Evolutionary conservation across 202 grass and related monocot species (phyloP), one percentile per base, ranked within the genome.

Genomic region (Setaria italica): DNA sequence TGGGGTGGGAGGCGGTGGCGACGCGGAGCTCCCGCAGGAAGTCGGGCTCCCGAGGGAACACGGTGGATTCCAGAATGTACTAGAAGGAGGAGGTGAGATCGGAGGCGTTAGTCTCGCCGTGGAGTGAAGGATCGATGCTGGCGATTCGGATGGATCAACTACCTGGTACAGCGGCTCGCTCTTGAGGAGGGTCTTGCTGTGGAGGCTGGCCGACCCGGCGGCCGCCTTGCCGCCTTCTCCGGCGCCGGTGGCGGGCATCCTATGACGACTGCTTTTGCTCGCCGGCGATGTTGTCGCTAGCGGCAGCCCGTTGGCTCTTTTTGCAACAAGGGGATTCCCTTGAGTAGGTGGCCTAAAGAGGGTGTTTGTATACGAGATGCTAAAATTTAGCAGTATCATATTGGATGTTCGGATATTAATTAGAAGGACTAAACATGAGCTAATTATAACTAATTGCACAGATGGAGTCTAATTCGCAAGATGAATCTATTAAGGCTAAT

Each of bases 21-120:
- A 90, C 32, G 65, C 93, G 90, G 72, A 95, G 90, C 84, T 95
- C 90, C 33, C 88, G 83, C 53, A 92, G 77, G 80, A 77, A 89
- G 47, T 88, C 90, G 20, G 81, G 86, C 80, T 92, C 93, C n/a
- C 88, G 90, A 34, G 93, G 90, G 72, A 87, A 87, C 47, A 95
- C 93, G 20, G 90, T 87, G 46, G 88, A 89, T 41, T 95, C 90
- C 81, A 95, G 76, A 55, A 95, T 83, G 76, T 95, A 95, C 93
- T 91, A 30, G 56, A 5, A 33, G 39, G 20, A 60, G 39, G 11
- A 77, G 43, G 20, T 63, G 21, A 74, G 60, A 33, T 63, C 60
- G 43, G 37, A 77, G 42, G 6, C 10, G 15, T 20, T 4, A 58
- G 58, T 49, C 56, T 4, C 16, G 21, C 21, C 20, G 20, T 11